Evolutionary conservation across 208 protist species (phyloP).

Genomic region (Sergeia podlipaevii): DNA sequence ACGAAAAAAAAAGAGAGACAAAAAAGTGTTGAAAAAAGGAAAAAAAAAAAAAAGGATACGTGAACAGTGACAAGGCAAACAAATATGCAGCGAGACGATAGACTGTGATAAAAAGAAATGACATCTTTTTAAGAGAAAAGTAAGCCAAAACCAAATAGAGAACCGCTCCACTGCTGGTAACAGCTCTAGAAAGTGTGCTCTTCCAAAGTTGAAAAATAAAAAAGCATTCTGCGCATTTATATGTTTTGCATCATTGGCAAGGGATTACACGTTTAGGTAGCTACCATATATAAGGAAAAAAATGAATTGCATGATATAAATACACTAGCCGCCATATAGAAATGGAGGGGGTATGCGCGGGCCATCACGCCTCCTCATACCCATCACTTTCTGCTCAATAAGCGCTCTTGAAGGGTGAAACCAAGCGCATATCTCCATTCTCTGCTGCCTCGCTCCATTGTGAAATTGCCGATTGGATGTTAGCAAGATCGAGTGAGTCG

Average conservation of each 20-base stretch:
- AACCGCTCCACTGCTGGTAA: too few species aligned
- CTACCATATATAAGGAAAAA: too few species aligned
- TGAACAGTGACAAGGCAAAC: neutral
- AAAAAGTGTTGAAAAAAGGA: slow-evolving; percentile 10
- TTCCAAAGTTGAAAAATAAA: too few species aligned
- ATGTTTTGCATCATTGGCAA: too few species aligned
- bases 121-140: too few species aligned
- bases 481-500: slow-evolving; percentile 36
- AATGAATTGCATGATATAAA: neutral
- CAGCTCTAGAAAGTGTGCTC: too few species aligned
- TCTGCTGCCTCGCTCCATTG: slow-evolving; percentile 35
- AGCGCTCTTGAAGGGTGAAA: slow-evolving; percentile 66
- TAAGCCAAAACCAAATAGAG: too few species aligned
- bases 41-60: slow-evolving; percentile 7
- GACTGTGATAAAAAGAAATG: too few species aligned
- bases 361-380: slow-evolving; percentile 29
- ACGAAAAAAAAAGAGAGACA: slow-evolving; percentile 5
- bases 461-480: slow-evolving; percentile 59
- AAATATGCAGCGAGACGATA: too few species aligned
- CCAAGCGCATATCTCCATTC: slow-evolving; percentile 25
- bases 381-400: slow-evolving; percentile 56
- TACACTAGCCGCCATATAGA: slow-evolving; percentile 7
- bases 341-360: slow-evolving; percentile 34
- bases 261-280: too few species aligned
- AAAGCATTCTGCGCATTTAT: too few species aligned